Percentiles rank a stretch among this genome's conserved stretches.
phyloP scores from a whole-genome alignment of 495 filamentous ascomycete species.

The Tetracladium marchalianum region DNA sequence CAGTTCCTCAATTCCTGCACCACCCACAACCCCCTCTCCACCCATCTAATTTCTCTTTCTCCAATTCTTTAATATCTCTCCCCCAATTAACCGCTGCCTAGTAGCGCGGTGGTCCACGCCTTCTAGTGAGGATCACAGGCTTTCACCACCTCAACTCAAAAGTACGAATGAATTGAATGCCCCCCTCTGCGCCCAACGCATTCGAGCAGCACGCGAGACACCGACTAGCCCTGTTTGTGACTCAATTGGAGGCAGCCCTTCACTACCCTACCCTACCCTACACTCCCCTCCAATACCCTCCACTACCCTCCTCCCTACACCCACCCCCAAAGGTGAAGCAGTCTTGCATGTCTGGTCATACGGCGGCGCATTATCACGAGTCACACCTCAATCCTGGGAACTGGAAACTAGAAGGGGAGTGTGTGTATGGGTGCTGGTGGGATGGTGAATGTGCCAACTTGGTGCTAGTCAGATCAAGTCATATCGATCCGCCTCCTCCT shows the following conservation, averaged over 20 bases:
- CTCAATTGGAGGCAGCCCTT: constrained; percentile 11
- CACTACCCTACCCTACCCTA: background rate
- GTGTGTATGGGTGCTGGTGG: too few species aligned
- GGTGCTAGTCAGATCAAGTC: constrained; percentile 9
- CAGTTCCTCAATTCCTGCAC: too few species aligned
- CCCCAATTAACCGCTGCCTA: constrained; percentile 17
- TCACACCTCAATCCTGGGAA: background rate
- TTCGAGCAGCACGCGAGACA: background rate
- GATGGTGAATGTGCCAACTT: background rate
- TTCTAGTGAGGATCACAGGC: background rate
- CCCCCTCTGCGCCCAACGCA: background rate
- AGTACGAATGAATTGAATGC: background rate
- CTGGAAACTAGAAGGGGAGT: too few species aligned
- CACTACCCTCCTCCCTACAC: constrained; percentile 1
- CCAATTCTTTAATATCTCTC: too few species aligned
- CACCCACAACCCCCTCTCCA: too few species aligned
- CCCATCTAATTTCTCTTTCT: too few species aligned
- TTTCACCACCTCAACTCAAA: background rate
- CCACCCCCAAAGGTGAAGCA: too few species aligned
- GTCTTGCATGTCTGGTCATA: too few species aligned
- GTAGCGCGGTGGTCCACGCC: background rate
- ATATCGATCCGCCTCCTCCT: background rate
- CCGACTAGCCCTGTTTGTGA: constrained; percentile 7
- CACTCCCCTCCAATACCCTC: constrained; percentile 4
- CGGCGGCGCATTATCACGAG: too few species aligned